Conservation (phyloP, 495 filamentous ascomycete species). For the Podospora anserina region DNA sequence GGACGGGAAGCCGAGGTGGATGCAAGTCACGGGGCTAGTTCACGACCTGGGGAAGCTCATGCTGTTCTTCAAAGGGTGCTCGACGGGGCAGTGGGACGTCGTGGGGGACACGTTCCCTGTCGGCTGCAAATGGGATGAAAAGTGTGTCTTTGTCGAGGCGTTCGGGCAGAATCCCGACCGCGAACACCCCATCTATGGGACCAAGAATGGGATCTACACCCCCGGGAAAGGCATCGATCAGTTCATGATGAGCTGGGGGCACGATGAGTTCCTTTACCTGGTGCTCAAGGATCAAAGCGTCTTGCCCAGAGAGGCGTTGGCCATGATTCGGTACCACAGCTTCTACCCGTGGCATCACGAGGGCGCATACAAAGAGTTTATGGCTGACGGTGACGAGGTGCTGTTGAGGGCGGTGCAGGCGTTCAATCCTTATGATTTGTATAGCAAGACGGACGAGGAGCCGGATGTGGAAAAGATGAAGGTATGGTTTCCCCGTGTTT, state of each 20-base stretch:
- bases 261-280: conserved; percentile 89
- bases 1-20: conserved; percentile 89
- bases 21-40: conserved; percentile 85
- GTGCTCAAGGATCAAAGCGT: conserved; percentile 74
- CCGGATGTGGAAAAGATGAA: conserved; percentile 71
- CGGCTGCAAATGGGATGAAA: conserved; percentile 73
- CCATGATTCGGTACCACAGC: conserved; percentile 86
- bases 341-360: conserved; percentile 89
- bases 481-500: conserved; percentile 32
- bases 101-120: conserved; percentile 91
- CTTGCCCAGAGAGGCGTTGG: conserved; percentile 74
- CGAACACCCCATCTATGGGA: conserved; percentile 62
- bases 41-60: conserved; percentile 88
- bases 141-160: conserved; percentile 73
- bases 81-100: conserved; percentile 85
- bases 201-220: conserved; percentile 72
- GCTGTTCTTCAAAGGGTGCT: conserved; percentile 75
- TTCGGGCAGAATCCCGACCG: conserved; percentile 71
- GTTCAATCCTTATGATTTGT: conserved; percentile 89
- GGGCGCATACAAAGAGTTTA: conserved; percentile 72
- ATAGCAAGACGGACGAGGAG: conserved; percentile 84
- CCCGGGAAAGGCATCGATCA: conserved; percentile 75
- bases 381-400: conserved; percentile 73
- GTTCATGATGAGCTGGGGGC: conserved; percentile 86
- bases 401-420: conserved; percentile 78